Conservation (phyloP, 495 filamentous ascomycete genomes). For the Hypoxylon fuscum region DNA sequence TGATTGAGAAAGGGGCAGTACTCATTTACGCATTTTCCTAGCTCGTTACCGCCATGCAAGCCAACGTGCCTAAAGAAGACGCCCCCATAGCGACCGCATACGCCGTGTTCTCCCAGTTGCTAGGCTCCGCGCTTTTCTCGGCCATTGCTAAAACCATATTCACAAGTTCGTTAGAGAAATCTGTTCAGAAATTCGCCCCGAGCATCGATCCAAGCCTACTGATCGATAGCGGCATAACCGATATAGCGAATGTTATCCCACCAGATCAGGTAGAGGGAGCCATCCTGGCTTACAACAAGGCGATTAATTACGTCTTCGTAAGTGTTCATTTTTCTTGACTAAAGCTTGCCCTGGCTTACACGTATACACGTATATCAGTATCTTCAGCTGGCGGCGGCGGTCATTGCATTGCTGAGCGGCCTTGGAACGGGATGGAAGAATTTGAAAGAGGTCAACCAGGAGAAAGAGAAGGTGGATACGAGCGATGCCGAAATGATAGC, state of each 20-base stretch:
- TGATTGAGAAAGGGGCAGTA: background rate
- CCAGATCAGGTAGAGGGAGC: conserved; percentile 12
- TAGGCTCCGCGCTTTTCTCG: conserved; percentile 60
- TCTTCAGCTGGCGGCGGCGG: conserved; percentile 30
- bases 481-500: background rate
- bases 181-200: conserved; percentile 27
- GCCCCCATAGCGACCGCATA: conserved; percentile 61
- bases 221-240: conserved; percentile 32
- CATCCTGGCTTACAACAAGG: conserved; percentile 33
- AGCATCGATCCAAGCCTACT: conserved; percentile 22
- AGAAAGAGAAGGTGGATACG: conserved; percentile 7
- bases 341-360: background rate
- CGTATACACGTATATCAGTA: conserved; percentile 9
- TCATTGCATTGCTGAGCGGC: conserved; percentile 26
- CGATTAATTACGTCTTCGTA: conserved; percentile 31
- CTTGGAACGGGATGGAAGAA: conserved; percentile 38
- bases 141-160: conserved; percentile 60
- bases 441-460: conserved; percentile 30
- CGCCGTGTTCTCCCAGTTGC: conserved; percentile 60
- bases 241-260: conserved; percentile 28
- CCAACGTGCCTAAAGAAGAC: conserved; percentile 53
- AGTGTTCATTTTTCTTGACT: background rate
- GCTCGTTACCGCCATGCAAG: conserved; percentile 64
- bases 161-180: conserved; percentile 46
- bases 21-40: conserved; percentile 14